Conservation (phyloP, 2,329 filamentous ascomycete species). For the Cladosporium sp. region DNA sequence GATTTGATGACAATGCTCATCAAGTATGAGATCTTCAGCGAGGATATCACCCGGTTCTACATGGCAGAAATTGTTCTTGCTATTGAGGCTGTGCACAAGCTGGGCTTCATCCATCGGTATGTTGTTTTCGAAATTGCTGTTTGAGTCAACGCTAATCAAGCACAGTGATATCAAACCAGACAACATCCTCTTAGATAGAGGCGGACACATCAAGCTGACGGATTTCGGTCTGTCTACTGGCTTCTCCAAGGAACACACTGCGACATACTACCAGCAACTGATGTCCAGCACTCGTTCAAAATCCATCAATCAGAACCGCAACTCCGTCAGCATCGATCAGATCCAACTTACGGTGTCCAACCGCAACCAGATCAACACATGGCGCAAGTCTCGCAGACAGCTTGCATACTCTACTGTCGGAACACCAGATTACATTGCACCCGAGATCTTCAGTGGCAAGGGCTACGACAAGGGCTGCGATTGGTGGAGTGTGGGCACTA, state of each 20-base stretch:
- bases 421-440: constrained; percentile 97
- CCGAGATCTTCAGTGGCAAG: constrained; percentile 95
- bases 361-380: constrained; percentile 96
- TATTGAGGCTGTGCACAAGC: constrained; percentile 97
- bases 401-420: constrained; percentile 99
- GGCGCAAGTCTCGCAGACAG: constrained; percentile 90
- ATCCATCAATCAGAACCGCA: constrained; percentile 65
- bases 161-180: constrained; percentile 97
- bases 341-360: constrained; percentile 98
- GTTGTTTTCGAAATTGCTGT: background rate
- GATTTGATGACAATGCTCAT: constrained; percentile 99
- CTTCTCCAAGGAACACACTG: constrained; percentile 96
- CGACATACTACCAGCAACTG: constrained; percentile 96
- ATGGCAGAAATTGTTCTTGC: constrained; percentile 97
- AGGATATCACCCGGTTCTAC: constrained; percentile 98
- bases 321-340: constrained; percentile 93
- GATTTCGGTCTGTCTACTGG: constrained; percentile 97
- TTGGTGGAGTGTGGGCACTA: constrained; percentile 98
- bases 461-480: constrained; percentile 97
- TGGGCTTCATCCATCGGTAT: constrained; percentile 97
- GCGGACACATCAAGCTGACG: constrained; percentile 95
- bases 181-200: constrained; percentile 93
- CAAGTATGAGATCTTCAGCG: constrained; percentile 99
- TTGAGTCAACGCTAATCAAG: constrained; percentile 11
- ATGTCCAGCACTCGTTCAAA: constrained; percentile 60